Conservation (phyloP, 2,329 filamentous ascomycete species). For the Penicillium sp. region DNA sequence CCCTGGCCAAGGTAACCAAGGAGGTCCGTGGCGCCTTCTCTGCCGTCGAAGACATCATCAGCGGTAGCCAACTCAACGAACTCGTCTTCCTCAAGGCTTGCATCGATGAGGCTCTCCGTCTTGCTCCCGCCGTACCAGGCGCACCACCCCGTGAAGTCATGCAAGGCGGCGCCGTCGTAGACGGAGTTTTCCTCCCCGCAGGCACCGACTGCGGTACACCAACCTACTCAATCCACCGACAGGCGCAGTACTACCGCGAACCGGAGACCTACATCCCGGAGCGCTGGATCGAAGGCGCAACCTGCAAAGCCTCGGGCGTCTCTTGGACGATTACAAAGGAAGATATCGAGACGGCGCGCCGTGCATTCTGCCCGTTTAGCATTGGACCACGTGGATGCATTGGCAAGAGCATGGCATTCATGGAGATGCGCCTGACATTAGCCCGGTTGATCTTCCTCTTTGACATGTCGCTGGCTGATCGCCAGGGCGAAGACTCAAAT, state of each 20-base stretch:
- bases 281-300: constrained; percentile 65
- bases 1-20: constrained; percentile 40
- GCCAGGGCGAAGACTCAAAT: constrained; percentile 41
- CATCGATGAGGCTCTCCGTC: constrained; percentile 50
- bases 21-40: constrained; percentile 47
- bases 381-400: constrained; percentile 51
- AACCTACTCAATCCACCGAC: constrained; percentile 73
- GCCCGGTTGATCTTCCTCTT: constrained; percentile 48
- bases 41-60: constrained; percentile 46
- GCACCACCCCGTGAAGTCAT: constrained; percentile 48
- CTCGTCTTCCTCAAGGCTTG: constrained; percentile 50
- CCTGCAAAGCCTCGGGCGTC: constrained; percentile 44
- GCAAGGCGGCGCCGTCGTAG: constrained; percentile 45
- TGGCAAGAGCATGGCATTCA: constrained; percentile 52
- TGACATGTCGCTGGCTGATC: constrained; percentile 46
- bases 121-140: constrained; percentile 48
- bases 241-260: constrained; percentile 65
- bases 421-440: constrained; percentile 50
- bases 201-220: constrained; percentile 69
- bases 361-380: constrained; percentile 71
- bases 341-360: constrained; percentile 61
- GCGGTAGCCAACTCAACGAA: constrained; percentile 42
- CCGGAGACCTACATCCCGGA: constrained; percentile 67
- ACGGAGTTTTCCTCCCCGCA: constrained; percentile 49
- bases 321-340: constrained; percentile 55